Evolutionary conservation across 371 early-diverging fungal genomes (phyloP), one percentile per base, ranked within the genome.

Genomic region (Syncephalastrum monosporum): DNA sequence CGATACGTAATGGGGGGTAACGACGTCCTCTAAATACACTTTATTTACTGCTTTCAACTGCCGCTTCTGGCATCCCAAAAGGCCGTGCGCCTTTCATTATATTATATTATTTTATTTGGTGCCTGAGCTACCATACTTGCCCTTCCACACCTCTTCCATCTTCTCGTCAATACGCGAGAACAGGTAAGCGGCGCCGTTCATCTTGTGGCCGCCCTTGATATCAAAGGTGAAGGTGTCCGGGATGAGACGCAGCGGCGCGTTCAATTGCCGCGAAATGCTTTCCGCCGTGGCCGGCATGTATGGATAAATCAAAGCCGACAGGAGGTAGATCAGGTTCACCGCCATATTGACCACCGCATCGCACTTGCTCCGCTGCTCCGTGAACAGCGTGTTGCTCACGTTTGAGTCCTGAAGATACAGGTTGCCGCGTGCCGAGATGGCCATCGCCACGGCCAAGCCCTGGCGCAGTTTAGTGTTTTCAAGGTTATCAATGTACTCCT

Each of bases 401-500:
- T 90, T 89, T 70, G 91, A 89, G 50, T 90, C 91, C 75, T 99
- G 99, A 42, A 99, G 79, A 72, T 97, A 99, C 56, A 74, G 82
- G 78, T 99, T 99, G 48, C 98, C 99, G 44, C 90, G 86, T 6
- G 91, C 88, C 23, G 96, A 95, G 56, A 99, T 92, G 56, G 92
- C 91, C 94, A 99, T 95, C 59, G 91, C 92, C 42, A 84, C 67
- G 56, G 83, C 73, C 33, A 99, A 77, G n/a, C 86, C 99, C 16
- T 79, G 69, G 56, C 95, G 86, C 43, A 99, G 70, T 68, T 96
- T 93, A 62, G 93, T 92, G 50, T 65, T 74, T 53, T 98, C 96
- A 81, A 99, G 70, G 24, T 81, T 64, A 25, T 87, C 86, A 42
- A 89, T 74, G 71, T 96, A 99, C 67, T 87, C 82, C 12, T 70